Conservation (phyloP, 371 early-diverging fungal species). For the Mortierella sp. region DNA sequence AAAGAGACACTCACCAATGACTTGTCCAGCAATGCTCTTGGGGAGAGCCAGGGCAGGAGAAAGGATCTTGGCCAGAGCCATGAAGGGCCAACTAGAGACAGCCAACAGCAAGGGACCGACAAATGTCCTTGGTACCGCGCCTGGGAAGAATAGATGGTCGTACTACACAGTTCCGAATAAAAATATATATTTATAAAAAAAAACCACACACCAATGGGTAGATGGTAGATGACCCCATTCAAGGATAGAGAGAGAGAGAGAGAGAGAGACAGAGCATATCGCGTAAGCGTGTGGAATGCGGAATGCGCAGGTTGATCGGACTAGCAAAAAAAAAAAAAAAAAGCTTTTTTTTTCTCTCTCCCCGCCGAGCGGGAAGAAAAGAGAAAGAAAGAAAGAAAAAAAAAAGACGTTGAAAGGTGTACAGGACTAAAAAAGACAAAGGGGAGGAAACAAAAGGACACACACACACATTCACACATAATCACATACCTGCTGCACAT, state of each 20-base stretch:
- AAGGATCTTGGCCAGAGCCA: constrained; percentile 28
- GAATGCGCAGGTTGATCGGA: constrained; percentile 16
- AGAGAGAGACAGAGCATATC: not conserved
- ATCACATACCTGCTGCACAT: constrained; percentile 55
- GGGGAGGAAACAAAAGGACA: no score
- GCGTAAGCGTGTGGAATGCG: constrained; percentile 3
- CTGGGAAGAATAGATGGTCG: constrained; percentile 90
- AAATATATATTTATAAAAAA: no score
- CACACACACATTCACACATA: no score
- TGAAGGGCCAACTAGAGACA: constrained; percentile 48
- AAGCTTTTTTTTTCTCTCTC: not conserved
- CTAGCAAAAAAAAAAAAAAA: constrained; percentile 6
- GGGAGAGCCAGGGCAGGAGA: constrained; percentile 23
- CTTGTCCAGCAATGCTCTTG: constrained; percentile 39
- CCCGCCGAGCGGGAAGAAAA: not conserved
- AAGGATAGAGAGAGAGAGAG: not conserved
- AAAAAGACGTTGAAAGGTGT: no score
- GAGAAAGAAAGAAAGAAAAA: not conserved
- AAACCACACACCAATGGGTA: no score
- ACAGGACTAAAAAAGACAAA: no score
- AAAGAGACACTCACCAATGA: constrained; percentile 28
- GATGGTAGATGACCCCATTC: no score
- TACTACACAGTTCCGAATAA: constrained; percentile 48
- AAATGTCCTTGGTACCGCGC: constrained; percentile 95
- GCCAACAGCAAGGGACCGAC: constrained; percentile 77